Evolutionary conservation across 1,139 yeast species (phyloP).

Genomic region (Pichia sp.): DNA sequence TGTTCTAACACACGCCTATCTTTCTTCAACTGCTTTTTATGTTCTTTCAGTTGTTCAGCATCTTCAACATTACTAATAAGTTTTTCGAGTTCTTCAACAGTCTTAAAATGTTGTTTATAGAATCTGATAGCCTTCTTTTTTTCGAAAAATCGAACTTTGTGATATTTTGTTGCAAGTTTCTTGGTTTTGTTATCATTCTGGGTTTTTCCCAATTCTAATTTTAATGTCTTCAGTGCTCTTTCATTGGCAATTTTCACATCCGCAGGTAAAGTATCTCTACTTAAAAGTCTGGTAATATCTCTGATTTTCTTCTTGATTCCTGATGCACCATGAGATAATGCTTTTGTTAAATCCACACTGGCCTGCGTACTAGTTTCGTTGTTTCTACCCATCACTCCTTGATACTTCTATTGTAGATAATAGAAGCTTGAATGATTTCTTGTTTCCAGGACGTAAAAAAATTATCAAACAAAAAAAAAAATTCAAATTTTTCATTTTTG

Average conservation of each 20-base stretch:
- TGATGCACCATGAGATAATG: constrained; percentile 25
- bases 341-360: constrained; percentile 19
- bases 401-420: no score
- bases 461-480: background rate
- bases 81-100: constrained; percentile 31
- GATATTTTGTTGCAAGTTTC: constrained; percentile 69
- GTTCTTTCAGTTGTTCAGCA: constrained; percentile 26
- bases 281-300: constrained; percentile 67
- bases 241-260: constrained; percentile 74
- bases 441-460: background rate
- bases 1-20: constrained; percentile 45
- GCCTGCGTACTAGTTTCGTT: background rate
- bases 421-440: no score
- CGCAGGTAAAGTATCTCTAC: constrained; percentile 47
- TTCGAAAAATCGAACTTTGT: constrained; percentile 91
- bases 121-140: constrained; percentile 76
- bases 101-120: constrained; percentile 56
- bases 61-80: constrained; percentile 16
- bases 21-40: constrained; percentile 45
- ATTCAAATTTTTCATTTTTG: background rate
- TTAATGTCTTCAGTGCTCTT: constrained; percentile 71
- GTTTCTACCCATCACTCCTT: background rate
- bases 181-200: constrained; percentile 43
- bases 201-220: constrained; percentile 54
- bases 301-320: constrained; percentile 79